Evolutionary conservation across 352 stramenopile species (phyloP), one percentile per base, ranked within the genome.

Genomic region (Globisporangium acanthophoron): DNA sequence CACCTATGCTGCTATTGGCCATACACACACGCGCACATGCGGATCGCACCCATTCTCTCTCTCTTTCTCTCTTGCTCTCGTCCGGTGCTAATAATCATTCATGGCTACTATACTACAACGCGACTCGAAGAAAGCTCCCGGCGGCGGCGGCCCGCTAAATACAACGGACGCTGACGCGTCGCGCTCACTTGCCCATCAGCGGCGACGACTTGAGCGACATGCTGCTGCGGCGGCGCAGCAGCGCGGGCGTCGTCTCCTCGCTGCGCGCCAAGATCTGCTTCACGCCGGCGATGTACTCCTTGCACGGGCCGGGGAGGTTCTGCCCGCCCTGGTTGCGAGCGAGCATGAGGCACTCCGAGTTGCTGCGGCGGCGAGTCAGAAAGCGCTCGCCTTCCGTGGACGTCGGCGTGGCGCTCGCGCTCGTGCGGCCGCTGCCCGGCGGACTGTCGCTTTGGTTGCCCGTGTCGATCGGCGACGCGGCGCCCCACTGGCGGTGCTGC

Each of bases 211-310:
- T 71, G 63, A 82, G 56, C 66, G 70, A 72, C 78, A 82, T 74
- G 71, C 53, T 88, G 63, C 73, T 87, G 55, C 82, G 82, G 51
- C 78, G 79, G 46, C 79, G 79, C 57, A 81, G 59, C 37, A 78
- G 61, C 63, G 65, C 65, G 40, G 60, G 54, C 18, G 71, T 56
- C 52, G 76, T 57, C 37, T 85, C 71, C 53, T 87, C 76, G 46
- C 71, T 90, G 18, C 80, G 79, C 29, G 85, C 85, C 47, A 94
- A 62, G 50, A 92, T 91, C 60, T 88, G 80, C 77, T 94, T 91
- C 56, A 94, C 81, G 54, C 79, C 87, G 56, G 68, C 85, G 53
- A 94, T 94, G 67, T 94, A 94, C 43, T 94, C 85, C 50, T 90
- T 70, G 66, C 85, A 94, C 27, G 80, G 80, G 3, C 81, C 79